Evolutionary conservation across 495 filamentous ascomycete species (phyloP), one percentile per base, ranked within the genome.

Genomic region (Aspergillus mulundensis): DNA sequence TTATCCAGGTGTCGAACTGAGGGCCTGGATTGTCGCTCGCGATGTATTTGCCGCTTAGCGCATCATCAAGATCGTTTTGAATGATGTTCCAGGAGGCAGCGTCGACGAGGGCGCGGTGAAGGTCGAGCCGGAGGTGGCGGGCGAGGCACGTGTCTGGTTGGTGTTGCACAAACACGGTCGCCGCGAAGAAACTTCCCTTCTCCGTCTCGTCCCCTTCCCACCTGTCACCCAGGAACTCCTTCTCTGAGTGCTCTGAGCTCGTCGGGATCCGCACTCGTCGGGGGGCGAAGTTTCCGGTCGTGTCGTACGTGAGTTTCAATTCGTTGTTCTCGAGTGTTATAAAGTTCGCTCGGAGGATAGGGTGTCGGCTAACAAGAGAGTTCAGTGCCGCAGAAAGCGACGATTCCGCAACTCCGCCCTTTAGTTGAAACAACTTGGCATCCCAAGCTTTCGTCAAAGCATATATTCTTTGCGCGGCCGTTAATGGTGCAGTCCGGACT

Each of bases 101-200:
- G 21, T 56, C 53, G 36, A 23, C 45, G 40, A 56, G 28, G 38
- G 53, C 53, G 36, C 53, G 53, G 21, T 56, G 53, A 25, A 49
- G 14, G 45, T 39, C 23, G 32, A 56, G 44, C 12, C 24, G 53
- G 19, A 56, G 44, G 19, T 49, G 50, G 23, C 34, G 53, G 7
- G 51, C 51, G 14, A 20, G 16, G 45, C 53, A 56, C 45, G 36
- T 56, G 53, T 36, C 32, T 3, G 8, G 32, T 10, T 36, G 8
- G 7, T 41, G 15, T 23, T 56, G 44, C 10, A 56, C 44, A 34
- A 56, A 56, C 8, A 43, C 34, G 10, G 24, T 21, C 14, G 45
- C 45, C 1, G 15, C 36, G n/a, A 56, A 48, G 24, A 56, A 23
- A 11, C 24, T 2, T 3, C 16, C 7, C 30, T 30, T n/a, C 8